Conservation (phyloP, 345 rosid species). For the Hibiscus mutabilis region DNA sequence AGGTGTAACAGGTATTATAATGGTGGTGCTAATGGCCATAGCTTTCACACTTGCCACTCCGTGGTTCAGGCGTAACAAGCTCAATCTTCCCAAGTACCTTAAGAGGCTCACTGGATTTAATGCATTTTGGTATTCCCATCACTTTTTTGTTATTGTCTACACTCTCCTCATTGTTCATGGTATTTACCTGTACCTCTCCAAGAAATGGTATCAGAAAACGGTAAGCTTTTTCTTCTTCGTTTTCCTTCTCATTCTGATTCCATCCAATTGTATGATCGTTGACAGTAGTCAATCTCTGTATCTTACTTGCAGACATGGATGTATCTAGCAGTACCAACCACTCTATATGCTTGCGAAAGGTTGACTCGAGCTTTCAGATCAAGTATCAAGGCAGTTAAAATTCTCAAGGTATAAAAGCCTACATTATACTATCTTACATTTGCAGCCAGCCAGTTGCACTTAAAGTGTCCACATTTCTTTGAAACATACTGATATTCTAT, state of each 20-base stretch:
- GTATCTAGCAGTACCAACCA: constrained; percentile 69
- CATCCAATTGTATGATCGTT: no score
- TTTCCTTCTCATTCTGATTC: background rate
- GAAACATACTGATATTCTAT: background rate
- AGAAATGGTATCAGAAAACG: constrained; percentile 72
- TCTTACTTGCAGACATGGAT: constrained; percentile 67
- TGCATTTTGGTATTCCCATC: constrained; percentile 93
- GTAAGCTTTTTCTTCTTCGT: constrained; percentile 23
- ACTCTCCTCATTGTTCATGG: constrained; percentile 76
- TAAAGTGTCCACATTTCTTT: background rate
- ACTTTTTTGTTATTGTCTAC: constrained; percentile 70
- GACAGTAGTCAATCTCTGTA: background rate
- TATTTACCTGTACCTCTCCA: constrained; percentile 59
- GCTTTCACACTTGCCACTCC: constrained; percentile 84
- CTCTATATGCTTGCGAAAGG: constrained; percentile 62
- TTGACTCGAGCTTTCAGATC: constrained; percentile 69
- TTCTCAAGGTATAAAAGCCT: constrained; percentile 44
- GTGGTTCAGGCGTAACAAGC: constrained; percentile 75
- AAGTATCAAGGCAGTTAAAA: constrained; percentile 72
- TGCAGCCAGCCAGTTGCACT: background rate
- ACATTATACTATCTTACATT: background rate
- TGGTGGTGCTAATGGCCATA: constrained; percentile 72
- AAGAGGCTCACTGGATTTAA: constrained; percentile 81
- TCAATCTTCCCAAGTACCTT: constrained; percentile 60
- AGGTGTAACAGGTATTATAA: constrained; percentile 66